These are phyloP conservation scores for Pulveroboletus sp. DNA, from an alignment of 768 basidiomycete species.

Conservation along the genomic window DNA sequence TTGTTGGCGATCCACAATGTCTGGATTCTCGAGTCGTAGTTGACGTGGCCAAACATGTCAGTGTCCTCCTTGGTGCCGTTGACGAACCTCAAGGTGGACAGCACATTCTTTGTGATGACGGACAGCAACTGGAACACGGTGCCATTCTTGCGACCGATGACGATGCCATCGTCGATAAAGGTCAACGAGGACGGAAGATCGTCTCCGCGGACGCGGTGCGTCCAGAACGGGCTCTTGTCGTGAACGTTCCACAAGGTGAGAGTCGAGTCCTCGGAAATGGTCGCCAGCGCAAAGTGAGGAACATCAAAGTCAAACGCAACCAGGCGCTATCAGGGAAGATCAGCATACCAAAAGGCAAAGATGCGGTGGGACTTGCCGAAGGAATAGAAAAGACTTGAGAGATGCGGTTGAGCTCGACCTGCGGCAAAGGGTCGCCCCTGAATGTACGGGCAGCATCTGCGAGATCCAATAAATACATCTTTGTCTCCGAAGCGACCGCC, in stretches of 20 bases:
- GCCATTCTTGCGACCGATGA: slow-evolving; percentile 80
- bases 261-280: slow-evolving; percentile 78
- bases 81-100: slow-evolving; percentile 78
- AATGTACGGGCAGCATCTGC: slow-evolving; percentile 55
- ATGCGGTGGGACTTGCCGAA: slow-evolving; percentile 52
- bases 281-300: slow-evolving; percentile 69
- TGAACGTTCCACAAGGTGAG: slow-evolving; percentile 80
- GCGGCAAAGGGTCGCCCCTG: slow-evolving; percentile 62
- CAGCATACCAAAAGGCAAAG: not conserved
- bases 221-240: slow-evolving; percentile 71
- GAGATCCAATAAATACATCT: slow-evolving; percentile 74
- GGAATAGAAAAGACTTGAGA: slow-evolving; percentile 64
- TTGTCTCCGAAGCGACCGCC: slow-evolving; percentile 77
- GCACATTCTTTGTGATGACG: slow-evolving; percentile 64
- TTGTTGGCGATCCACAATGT: slow-evolving; percentile 87
- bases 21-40: slow-evolving; percentile 80
- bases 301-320: slow-evolving; percentile 86
- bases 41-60: slow-evolving; percentile 86
- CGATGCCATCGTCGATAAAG: slow-evolving; percentile 82
- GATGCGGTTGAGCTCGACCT: slow-evolving; percentile 66
- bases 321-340: slow-evolving; percentile 50
- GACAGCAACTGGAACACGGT: slow-evolving; percentile 81
- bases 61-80: slow-evolving; percentile 65
- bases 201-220: slow-evolving; percentile 73
- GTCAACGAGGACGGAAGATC: slow-evolving; percentile 79